A percentile compares a stretch with the other conserved stretches of the same genome.
Evolutionary conservation across 2,329 filamentous ascomycete species (phyloP).

Genomic region (Alternaria solani): DNA sequence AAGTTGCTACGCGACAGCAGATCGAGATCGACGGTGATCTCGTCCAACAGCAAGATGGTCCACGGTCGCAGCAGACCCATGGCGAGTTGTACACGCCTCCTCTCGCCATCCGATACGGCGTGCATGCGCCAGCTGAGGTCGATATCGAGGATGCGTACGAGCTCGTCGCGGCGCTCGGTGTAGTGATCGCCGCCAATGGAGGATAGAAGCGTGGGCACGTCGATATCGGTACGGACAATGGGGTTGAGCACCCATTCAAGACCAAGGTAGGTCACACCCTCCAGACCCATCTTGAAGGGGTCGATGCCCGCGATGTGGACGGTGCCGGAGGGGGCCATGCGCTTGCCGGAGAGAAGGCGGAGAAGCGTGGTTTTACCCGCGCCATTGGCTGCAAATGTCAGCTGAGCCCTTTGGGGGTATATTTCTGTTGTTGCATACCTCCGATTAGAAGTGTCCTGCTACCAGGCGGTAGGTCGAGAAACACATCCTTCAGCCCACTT

Average conservation of each 20-base stretch:
- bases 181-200: conserved; percentile 88
- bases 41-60: conserved; percentile 89
- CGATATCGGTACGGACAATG: conserved; percentile 94
- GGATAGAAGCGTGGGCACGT: conserved; percentile 82
- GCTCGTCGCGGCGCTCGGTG: conserved; percentile 81
- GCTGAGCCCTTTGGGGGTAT: conserved; percentile 1
- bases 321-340: conserved; percentile 78
- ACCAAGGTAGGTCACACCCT: conserved; percentile 96
- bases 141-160: conserved; percentile 88
- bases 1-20: conserved; percentile 86
- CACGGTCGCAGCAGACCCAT: conserved; percentile 95
- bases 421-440: conserved; percentile 57
- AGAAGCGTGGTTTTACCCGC: conserved; percentile 97
- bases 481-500: conserved; percentile 77
- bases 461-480: conserved; percentile 77
- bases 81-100: conserved; percentile 88
- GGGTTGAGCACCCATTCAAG: conserved; percentile 98
- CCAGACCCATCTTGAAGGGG: conserved; percentile 87
- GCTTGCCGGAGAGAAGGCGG: conserved; percentile 92
- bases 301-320: conserved; percentile 84
- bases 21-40: conserved; percentile 97
- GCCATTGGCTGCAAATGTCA: conserved; percentile 73
- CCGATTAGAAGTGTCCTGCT: conserved; percentile 92
- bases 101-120: conserved; percentile 90
- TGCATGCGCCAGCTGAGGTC: conserved; percentile 95